Evolutionary conservation across 805 yeast species (phyloP), one percentile per base, ranked within the genome.

Genomic region (Starmerella khaoyaiensis): DNA sequence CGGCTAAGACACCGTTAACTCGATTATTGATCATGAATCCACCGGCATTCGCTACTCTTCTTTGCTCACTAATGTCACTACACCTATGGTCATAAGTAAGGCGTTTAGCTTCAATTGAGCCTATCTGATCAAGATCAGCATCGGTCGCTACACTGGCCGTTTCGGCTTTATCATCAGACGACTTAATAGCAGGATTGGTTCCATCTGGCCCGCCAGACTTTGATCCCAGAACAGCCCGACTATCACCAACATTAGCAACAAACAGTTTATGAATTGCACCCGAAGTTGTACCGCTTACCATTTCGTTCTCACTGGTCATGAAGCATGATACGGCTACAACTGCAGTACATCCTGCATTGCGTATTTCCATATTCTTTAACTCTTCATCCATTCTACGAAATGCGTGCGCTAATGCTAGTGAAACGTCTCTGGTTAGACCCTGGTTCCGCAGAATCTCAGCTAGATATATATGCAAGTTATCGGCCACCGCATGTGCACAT

Each of bases 211-310:
- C 31, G 31, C 7, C 8, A 31, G 7, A n/a, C 10, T 18, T 28
- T 18, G 30, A 25, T 20, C 71, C 76, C 32, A 87, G 62, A 2
- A 90, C 82, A 12, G 84, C 69, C 44, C 97, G 68, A 43, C 90
- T 74, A 58, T 90, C 98, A 3, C 98, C 97, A 4, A 82, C 97
- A 54, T 90, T 87, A 7, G 95, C 94, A 0, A 95, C 84, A 51
- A 83, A 84, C 26, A 87, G 65, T 74, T 80, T 74, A 44, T 96
- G 62, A 22, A 15, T 39, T 32, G 23, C 40, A 41, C 21, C 37
- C 11, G 35, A 19, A 17, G 31, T 23, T 22, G 12, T 23, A 11
- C 32, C 28, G 20, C 40, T 21, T 20, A 30, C 47, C 14, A 45
- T 34, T 19, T 41, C 45, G 12, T 28, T 31, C 5, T 5, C 23